Evolutionary conservation across 192 early-diverging fungal species (phyloP), one percentile per base, ranked within the genome.

Genomic region (Jimgerdemannia lactiflua): DNA sequence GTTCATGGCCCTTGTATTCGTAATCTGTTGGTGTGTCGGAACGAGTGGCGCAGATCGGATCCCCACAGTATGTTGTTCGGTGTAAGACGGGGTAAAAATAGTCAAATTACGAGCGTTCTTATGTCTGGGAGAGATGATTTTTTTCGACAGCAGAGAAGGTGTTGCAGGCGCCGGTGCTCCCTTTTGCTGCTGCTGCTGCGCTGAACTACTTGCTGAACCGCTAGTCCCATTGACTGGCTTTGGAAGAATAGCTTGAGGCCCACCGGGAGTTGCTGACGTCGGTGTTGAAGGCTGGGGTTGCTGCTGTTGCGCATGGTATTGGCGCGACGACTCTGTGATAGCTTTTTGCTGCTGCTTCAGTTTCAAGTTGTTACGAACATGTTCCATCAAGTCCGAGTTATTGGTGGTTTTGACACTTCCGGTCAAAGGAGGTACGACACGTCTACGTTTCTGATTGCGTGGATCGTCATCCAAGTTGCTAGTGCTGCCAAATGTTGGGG

Each of bases 331-430:
- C 63, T 89, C 89, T 71, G 88, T 89, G 69, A 91, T 86, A 14
- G 89, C 87, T 74, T 88, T 86, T 77, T 91, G 89, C 74, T 90
- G 89, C 78, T 91, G 86, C 70, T 87, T 89, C 42, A 91, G 70
- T 71, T 82, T 85, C 17, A 88, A 70, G 3, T 82, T 83, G 4
- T 83, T 83, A 14, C 85, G 73, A 71, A 89, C 81, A 54, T 85
- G 86, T 74, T 90, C 89, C 74, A 88, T 81, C 19, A 86, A 79
- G 67, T 87, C 86, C 3, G 83, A 76, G 69, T 77, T 77, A 65
- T 77, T 77, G 3, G 64, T 42, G 3, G 64, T 59, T 65, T 80
- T 77, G 18, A 75, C 74, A 7, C 71, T 64, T 72, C 67, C 67
- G 7, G 67, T 41, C 66, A 71, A 65, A 67, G 74, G 66, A 39